Evolutionary conservation across 345 rosid species (phyloP).

Genomic region (Clausena lansium): DNA sequence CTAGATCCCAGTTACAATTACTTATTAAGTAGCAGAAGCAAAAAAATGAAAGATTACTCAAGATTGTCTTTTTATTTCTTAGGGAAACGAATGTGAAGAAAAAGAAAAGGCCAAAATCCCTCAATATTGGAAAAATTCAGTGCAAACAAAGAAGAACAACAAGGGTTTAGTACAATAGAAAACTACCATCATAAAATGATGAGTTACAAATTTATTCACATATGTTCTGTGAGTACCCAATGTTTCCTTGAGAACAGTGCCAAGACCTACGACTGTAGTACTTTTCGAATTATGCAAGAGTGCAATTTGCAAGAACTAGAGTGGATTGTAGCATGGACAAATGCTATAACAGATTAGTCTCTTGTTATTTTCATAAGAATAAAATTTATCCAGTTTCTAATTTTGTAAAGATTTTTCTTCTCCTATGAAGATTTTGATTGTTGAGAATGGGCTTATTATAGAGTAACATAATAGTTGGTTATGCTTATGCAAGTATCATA

Average conservation of each 20-base stretch:
- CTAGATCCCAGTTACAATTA: no score
- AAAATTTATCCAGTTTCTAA: background rate
- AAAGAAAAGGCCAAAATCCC: background rate
- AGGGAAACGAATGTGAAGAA: background rate
- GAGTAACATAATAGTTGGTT: background rate
- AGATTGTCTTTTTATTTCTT: background rate
- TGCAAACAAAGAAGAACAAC: background rate
- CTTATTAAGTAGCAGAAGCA: background rate
- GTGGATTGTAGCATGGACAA: no score
- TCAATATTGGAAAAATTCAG: no score
- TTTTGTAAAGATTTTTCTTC: background rate
- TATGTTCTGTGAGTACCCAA: background rate
- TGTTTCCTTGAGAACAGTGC: background rate
- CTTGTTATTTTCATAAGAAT: background rate
- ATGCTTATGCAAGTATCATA: background rate
- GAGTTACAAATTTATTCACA: background rate
- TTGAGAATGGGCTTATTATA: background rate
- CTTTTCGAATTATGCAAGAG: no score
- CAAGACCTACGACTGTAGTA: background rate
- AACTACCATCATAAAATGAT: background rate
- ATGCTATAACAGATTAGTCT: background rate
- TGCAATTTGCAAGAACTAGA: no score
- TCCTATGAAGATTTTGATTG: background rate
- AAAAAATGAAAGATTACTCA: background rate
- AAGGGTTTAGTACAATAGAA: background rate